These are phyloP conservation scores for Emericellopsis terricola DNA, from an alignment of 495 filamentous ascomycete genomes.

Conservation along the genomic window DNA sequence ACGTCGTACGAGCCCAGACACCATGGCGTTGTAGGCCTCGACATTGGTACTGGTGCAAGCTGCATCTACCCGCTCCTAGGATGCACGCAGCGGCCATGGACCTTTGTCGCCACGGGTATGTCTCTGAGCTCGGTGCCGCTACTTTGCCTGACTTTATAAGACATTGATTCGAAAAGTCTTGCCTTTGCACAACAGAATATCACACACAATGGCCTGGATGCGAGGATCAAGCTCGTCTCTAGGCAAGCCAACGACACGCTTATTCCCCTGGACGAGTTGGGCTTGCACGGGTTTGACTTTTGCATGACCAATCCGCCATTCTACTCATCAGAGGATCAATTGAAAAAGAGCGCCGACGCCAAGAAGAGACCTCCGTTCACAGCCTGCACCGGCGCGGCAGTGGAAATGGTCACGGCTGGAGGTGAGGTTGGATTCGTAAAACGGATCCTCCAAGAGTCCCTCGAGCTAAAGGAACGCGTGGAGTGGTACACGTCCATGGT, in stretches of 20 bases:
- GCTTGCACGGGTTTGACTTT: conserved; percentile 54
- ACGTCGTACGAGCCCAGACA: conserved; percentile 35
- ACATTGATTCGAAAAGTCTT: conserved; percentile 62
- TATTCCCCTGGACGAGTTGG: conserved; percentile 39
- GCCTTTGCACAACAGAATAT: conserved; percentile 47
- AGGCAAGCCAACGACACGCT: conserved; percentile 33
- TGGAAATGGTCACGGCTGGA: conserved; percentile 76
- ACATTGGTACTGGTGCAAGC: conserved; percentile 84
- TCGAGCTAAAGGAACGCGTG: conserved; percentile 36
- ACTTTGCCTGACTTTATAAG: conserved; percentile 16
- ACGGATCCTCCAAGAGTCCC: conserved; percentile 58
- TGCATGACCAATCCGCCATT: conserved; percentile 94
- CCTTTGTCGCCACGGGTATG: conserved; percentile 51
- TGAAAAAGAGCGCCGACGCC: conserved; percentile 39
- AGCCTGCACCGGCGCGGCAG: conserved; percentile 61
- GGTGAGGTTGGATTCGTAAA: conserved; percentile 71
- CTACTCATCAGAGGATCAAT: conserved; percentile 54
- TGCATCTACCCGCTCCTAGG: conserved; percentile 80
- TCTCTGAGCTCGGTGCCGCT: too few relatives aligned
- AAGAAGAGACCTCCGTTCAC: conserved; percentile 57
- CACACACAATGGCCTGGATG: conserved; percentile 38
- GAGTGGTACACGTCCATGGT: conserved; percentile 90
- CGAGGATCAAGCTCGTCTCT: conserved; percentile 44
- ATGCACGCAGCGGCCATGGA: conserved; percentile 55
- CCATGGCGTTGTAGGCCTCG: conserved; percentile 50